Base-by-base conservation (phyloP, 2,329 filamentous ascomycete genomes). In the Ophiognomonia clavigignenti-juglandacearum region DNA sequence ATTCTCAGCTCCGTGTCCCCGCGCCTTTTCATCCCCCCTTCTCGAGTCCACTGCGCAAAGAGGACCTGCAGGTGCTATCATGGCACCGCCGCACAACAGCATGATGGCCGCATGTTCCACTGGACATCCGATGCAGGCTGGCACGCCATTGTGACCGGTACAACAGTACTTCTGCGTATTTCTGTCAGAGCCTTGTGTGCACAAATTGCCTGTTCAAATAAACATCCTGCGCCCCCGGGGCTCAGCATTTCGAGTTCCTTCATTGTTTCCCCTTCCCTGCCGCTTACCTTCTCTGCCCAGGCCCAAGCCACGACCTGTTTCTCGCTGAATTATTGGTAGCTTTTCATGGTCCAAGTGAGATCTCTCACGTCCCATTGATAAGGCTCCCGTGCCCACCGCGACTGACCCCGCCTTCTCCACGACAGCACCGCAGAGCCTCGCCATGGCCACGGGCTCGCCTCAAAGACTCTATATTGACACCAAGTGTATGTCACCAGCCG, bases 161-260 rank as follows among this genome's bases (percentile, higher is more conserved):
- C 18, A 18, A 36, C 29, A 18, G 19, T 37, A 37, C n/a, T n/a
- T n/a, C n/a, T 37, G 19, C 16, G 20, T 27, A 43, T 19, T 19
- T 14, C 29, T 27, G 38, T 24, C 45, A 42, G 49, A 48, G 49
- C 49, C 45, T 50, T 44, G 49, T 24, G 45, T 22, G 39, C 20
- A 40, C n/a, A 10, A 32, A 18, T 7, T 11, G 14, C 14, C 36
- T n/a, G 16, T 23, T 35, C 34, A 39, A 43, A 48, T 45, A 51
- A 48, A 51, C 41, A 51, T 39, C 42, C 38, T 42, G 49, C 38
- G 41, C 49, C 41, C 38, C 49, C 35, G 24, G 26, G 34, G 27
- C 27, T 23, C 22, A 39, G 32, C 24, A 48, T 19, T 20, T 23
- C 34, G 43, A 37, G 20, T 20, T 43, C 26, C 13, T 29, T 24